phyloP scores from a whole-genome alignment of 257 asterid genomes.

The Ligustrum vulgare region DNA sequence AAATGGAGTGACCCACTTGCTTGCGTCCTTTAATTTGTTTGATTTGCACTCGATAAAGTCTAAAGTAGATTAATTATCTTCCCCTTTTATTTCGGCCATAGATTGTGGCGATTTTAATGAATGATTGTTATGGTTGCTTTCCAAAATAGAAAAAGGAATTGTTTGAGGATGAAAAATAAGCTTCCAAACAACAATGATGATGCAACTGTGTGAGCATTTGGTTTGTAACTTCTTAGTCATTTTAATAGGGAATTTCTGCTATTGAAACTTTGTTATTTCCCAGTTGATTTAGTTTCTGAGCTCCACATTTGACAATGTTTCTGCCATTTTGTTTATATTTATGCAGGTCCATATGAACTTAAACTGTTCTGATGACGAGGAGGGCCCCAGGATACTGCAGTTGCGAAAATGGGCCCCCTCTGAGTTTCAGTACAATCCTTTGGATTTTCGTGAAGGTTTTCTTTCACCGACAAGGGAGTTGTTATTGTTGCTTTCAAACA shows the following conservation, averaged over 20 bases:
- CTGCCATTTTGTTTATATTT: constrained; percentile 15
- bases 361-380: constrained; percentile 37
- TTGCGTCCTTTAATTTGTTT: too few species aligned
- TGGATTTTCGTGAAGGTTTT: constrained; percentile 72
- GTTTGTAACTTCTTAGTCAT: not conserved
- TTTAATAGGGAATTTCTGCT: not conserved
- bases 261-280: not conserved
- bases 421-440: constrained; percentile 61
- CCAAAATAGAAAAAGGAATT: not conserved
- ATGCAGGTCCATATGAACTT: constrained; percentile 44
- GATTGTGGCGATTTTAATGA: too few species aligned
- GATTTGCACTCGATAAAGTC: too few species aligned
- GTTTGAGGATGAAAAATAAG: not conserved
- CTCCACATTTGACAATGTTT: not conserved
- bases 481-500: constrained; percentile 60
- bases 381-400: constrained; percentile 68
- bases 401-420: constrained; percentile 81
- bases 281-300: not conserved
- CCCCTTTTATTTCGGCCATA: too few species aligned
- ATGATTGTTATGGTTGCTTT: too few species aligned
- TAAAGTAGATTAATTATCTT: too few species aligned
- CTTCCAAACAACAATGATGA: not conserved
- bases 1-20: too few species aligned
- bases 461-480: constrained; percentile 83
- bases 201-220: not conserved